Evolutionary conservation across 345 rosid species (phyloP).

Genomic region (Rubroshorea leprosula): DNA sequence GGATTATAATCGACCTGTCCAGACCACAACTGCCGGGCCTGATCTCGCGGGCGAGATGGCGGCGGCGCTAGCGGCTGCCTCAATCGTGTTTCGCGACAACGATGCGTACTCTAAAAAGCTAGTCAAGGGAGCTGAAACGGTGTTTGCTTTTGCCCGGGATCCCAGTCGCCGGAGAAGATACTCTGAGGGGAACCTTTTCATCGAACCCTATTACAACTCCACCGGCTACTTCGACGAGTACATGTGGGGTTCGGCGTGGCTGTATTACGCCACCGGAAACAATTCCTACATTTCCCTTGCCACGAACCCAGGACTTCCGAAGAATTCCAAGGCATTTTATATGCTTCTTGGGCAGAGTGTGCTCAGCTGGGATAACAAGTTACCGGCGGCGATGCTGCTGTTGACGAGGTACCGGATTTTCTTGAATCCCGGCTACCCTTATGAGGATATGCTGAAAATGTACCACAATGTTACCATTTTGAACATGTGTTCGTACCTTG

Average conservation of each 20-base stretch:
- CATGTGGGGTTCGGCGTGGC: constrained; percentile 85
- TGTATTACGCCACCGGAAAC: constrained; percentile 87
- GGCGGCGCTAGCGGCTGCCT: constrained; percentile 72
- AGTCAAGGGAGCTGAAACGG: constrained; percentile 47
- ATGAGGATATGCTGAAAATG: constrained; percentile 70
- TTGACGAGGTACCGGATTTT: constrained; percentile 67
- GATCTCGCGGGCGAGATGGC: constrained; percentile 80
- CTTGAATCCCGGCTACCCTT: constrained; percentile 74
- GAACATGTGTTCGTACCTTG: constrained; percentile 76
- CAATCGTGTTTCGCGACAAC: constrained; percentile 60
- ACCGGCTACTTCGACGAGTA: constrained; percentile 68
- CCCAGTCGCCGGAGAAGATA: constrained; percentile 35
- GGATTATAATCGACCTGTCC: constrained; percentile 53
- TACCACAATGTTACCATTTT: constrained; percentile 65
- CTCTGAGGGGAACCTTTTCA: constrained; percentile 33
- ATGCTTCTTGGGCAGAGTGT: constrained; percentile 32
- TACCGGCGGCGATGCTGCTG: constrained; percentile 88
- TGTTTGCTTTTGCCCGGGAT: constrained; percentile 59
- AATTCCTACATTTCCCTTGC: constrained; percentile 45
- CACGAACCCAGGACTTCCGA: constrained; percentile 46
- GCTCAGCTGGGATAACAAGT: constrained; percentile 75
- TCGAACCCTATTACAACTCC: constrained; percentile 63
- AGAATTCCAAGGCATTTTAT: constrained; percentile 50
- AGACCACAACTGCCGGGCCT: constrained; percentile 31
- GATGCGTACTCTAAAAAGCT: constrained; percentile 49